Percentiles rank a stretch among this genome's conserved stretches.
Evolutionary conservation across 805 yeast species (phyloP).

Genomic region (Ogataea parapolymorpha): DNA sequence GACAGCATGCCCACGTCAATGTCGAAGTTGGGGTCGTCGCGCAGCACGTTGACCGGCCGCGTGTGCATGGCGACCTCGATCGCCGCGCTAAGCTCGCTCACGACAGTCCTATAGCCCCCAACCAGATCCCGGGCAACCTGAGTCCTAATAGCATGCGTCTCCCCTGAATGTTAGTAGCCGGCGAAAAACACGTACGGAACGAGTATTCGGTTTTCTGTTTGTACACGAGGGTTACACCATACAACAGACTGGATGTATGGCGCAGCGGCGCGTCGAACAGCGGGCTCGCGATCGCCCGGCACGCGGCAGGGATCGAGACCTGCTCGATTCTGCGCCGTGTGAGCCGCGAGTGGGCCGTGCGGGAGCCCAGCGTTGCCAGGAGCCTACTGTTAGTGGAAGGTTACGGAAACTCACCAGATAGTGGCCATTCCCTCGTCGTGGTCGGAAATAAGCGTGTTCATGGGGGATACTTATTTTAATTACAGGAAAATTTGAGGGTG

Average conservation of each 20-base stretch:
- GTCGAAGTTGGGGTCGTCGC: slow-evolving; percentile 39
- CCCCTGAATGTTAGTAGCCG: slow-evolving; percentile 11
- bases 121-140: slow-evolving; percentile 13
- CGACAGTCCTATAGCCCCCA: neutral
- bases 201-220: slow-evolving; percentile 47
- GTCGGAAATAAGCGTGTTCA: slow-evolving; percentile 1
- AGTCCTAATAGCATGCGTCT: slow-evolving; percentile 14
- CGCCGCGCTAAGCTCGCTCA: slow-evolving; percentile 6
- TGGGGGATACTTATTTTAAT: slow-evolving; percentile 9
- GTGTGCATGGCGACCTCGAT: slow-evolving; percentile 6
- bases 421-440: slow-evolving; percentile 27
- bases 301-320: slow-evolving; percentile 41
- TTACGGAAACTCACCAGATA: slow-evolving; percentile 25
- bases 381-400: slow-evolving; percentile 20
- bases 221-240: slow-evolving; percentile 48
- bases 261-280: slow-evolving; percentile 29
- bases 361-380: slow-evolving; percentile 30
- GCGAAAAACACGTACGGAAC: slow-evolving; percentile 26
- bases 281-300: slow-evolving; percentile 30
- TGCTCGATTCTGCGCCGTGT: slow-evolving; percentile 33
- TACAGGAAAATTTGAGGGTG: neutral
- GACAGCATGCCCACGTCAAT: slow-evolving; percentile 33
- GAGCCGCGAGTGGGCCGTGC: slow-evolving; percentile 21
- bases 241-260: slow-evolving; percentile 41
- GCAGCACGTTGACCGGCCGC: slow-evolving; percentile 11